These are phyloP conservation scores for Exophiala sp. DNA, from an alignment of 2,329 filamentous ascomycete species.

Conservation along the genomic window DNA sequence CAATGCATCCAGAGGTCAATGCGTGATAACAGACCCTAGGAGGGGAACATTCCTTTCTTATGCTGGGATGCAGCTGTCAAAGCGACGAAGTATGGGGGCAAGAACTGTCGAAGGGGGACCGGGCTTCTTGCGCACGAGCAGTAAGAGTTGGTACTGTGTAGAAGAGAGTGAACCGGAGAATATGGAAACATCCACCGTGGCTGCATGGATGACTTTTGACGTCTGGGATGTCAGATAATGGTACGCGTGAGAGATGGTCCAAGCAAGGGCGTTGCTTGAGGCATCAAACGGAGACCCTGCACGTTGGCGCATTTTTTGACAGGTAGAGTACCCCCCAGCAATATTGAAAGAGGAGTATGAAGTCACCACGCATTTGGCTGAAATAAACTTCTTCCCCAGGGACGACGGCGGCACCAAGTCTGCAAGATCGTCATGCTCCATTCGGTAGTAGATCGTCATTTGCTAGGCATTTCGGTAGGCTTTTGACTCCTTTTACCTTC, in stretches of 20 bases:
- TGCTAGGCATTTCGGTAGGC: background rate
- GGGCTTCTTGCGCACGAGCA: background rate
- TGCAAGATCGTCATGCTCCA: background rate
- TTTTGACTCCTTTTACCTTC: too few relatives aligned
- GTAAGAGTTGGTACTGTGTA: background rate
- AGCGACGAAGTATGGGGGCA: slow-evolving; percentile 2
- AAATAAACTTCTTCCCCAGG: slow-evolving; percentile 10
- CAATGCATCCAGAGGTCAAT: slow-evolving; percentile 1
- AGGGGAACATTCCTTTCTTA: slow-evolving; percentile 16
- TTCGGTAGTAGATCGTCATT: background rate
- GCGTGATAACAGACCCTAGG: background rate
- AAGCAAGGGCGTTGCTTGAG: slow-evolving; percentile 7
- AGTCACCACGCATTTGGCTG: slow-evolving; percentile 5
- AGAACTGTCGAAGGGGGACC: background rate
- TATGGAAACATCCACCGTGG: slow-evolving; percentile 3
- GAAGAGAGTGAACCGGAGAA: background rate
- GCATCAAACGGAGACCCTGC: slow-evolving; percentile 1
- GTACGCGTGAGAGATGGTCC: slow-evolving; percentile 1
- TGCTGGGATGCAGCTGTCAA: background rate
- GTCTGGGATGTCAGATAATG: slow-evolving; percentile 7
- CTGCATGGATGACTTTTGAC: slow-evolving; percentile 5
- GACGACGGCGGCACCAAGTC: background rate
- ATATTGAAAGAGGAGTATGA: slow-evolving; percentile 5
- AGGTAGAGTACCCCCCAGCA: slow-evolving; percentile 1
- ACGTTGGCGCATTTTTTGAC: slow-evolving; percentile 13